Evolutionary conservation across 2,329 filamentous ascomycete genomes (phyloP).

Genomic region (Botrytis porri): DNA sequence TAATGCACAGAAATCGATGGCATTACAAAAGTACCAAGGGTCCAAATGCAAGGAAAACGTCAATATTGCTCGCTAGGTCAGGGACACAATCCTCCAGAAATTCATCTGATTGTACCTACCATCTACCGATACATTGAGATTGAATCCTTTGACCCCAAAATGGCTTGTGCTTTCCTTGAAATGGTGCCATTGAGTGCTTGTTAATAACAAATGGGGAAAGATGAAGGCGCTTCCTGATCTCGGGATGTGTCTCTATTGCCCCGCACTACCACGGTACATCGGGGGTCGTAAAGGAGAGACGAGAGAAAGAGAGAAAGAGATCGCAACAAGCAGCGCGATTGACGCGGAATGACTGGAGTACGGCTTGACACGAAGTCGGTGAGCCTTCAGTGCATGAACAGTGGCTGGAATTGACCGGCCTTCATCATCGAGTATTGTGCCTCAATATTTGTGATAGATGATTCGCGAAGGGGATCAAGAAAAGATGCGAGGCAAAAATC

Average conservation of each 20-base stretch:
- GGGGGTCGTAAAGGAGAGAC: background rate
- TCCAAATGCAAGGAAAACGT: slow-evolving; percentile 32
- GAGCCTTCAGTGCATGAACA: slow-evolving; percentile 39
- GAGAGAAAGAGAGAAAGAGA: background rate
- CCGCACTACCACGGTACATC: slow-evolving; percentile 36
- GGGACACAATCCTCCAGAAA: slow-evolving; percentile 30
- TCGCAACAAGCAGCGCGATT: slow-evolving; percentile 30
- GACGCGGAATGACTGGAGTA: slow-evolving; percentile 39
- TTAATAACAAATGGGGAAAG: slow-evolving; percentile 21
- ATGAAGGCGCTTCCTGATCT: slow-evolving; percentile 14
- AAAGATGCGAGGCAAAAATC: slow-evolving; percentile 33
- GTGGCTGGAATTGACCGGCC: slow-evolving; percentile 34
- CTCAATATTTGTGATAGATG: slow-evolving; percentile 22
- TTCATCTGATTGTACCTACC: slow-evolving; percentile 13
- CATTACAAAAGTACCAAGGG: slow-evolving; percentile 14
- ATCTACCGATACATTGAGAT: slow-evolving; percentile 26
- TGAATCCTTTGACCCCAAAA: background rate
- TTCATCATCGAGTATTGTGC: slow-evolving; percentile 29
- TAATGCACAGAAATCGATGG: slow-evolving; percentile 35
- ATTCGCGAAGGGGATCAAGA: slow-evolving; percentile 25
- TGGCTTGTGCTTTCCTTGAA: slow-evolving; percentile 18
- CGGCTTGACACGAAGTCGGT: slow-evolving; percentile 41
- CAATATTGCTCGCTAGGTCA: slow-evolving; percentile 30
- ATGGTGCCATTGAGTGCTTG: slow-evolving; percentile 29
- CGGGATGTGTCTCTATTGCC: slow-evolving; percentile 26